Conservation (phyloP, 2,329 filamentous ascomycete genomes). For the Cryphonectria radicalis region DNA sequence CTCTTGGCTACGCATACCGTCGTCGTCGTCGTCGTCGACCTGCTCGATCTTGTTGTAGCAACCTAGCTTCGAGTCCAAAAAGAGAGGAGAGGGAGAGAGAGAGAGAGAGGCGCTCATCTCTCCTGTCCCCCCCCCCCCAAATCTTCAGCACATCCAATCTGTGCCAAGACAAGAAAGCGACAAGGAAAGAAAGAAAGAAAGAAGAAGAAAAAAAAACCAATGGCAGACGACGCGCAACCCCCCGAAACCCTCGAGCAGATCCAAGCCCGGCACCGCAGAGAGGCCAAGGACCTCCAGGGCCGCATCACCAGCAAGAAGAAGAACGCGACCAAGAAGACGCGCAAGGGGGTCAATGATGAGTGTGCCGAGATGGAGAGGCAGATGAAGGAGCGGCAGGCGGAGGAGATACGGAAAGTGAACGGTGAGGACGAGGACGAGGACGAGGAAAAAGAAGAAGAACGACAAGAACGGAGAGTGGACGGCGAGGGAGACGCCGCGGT, state of each 20-base stretch:
- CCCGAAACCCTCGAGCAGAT: constrained; percentile 72
- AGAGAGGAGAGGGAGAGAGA: no score
- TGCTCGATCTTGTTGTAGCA: no score
- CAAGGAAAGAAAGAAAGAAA: not conserved
- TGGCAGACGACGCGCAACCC: constrained; percentile 8
- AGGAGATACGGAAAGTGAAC: constrained; percentile 56
- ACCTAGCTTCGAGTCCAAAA: no score
- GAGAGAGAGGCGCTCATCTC: no score
- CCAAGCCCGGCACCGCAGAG: constrained; percentile 81
- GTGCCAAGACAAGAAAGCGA: not conserved
- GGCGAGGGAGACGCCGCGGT: constrained; percentile 23
- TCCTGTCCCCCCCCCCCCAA: not conserved
- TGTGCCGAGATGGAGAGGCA: constrained; percentile 72
- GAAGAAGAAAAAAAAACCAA: not conserved
- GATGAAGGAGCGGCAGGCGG: constrained; percentile 68
- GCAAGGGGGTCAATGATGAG: constrained; percentile 75
- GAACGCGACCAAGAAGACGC: constrained; percentile 86
- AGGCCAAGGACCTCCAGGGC: constrained; percentile 83
- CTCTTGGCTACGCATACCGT: not conserved
- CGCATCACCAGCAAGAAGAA: constrained; percentile 96
- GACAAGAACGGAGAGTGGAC: constrained; percentile 33
- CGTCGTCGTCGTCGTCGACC: no score
- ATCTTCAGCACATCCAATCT: not conserved
- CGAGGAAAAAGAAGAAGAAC: constrained; percentile 21
- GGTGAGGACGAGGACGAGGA: constrained; percentile 34